Evolutionary conservation across 495 filamentous ascomycete genomes (phyloP), one percentile per base, ranked within the genome.

Genomic region (Aspergillus affinis): DNA sequence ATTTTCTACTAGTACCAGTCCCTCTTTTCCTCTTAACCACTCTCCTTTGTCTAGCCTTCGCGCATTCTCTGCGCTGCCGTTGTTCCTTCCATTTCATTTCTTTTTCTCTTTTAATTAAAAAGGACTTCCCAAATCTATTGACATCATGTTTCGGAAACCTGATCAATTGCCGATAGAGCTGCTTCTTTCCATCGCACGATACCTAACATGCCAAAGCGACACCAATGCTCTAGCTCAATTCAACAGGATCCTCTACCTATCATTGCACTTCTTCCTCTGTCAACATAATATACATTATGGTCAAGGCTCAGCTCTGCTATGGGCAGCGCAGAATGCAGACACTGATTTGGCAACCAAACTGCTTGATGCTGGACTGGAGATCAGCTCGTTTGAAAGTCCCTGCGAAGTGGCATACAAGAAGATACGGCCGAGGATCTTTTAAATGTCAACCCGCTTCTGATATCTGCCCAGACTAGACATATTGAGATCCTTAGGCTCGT

Each of bases 361-460:
- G 20, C 57, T 60, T 6, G 17, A 53, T 20, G 32, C 36, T 29
- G 57, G 57, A 12, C 36, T 44, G 10, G 48, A 36, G 12, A 60
- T 60, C 21, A 9, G 44, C 8, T 13, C 32, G 10, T 60, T 47
- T 20, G 57, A 54, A 29, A 52, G 50, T 6, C 48, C 5, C 9
- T 27, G 10, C 12, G 48, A 51, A 51, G 48, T 26, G 18, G 17
- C 48, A 21, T 46, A 29, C 13, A 20, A 45, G 8, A 18, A 45
- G 29, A 29, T 26, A n/a, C n/a, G n/a, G n/a, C 26, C 20, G 6
- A 18, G 45, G 12, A 44, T 15, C n/a, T 51, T 15, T 15, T 17
- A 3, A 48, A 0, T 19, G 23, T 18, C 20, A 60, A 60, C 23
- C 57, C 57, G 21, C 57, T 60, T 10, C 20, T 60, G 21, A 20